These are phyloP conservation scores for Aegle marmelos DNA, from an alignment of 345 rosid species.

Conservation along the genomic window DNA sequence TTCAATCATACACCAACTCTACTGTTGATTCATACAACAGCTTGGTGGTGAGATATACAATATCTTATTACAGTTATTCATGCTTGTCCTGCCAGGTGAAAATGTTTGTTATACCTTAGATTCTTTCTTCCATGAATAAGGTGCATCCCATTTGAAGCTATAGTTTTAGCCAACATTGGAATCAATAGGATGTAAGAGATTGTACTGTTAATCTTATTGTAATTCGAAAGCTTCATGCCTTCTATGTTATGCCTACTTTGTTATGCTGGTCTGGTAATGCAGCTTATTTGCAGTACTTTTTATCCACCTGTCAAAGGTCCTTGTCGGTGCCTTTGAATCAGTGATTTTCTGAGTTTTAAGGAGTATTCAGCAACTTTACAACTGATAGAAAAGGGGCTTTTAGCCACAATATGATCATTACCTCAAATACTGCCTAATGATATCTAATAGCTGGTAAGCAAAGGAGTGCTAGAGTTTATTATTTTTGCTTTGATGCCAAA, in stretches of 20 bases:
- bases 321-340: neutral
- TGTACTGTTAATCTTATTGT: neutral
- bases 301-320: neutral
- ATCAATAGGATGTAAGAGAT: neutral
- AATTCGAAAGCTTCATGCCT: neutral
- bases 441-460: too few relatives aligned
- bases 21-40: neutral
- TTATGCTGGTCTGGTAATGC: neutral
- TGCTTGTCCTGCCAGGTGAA: conserved; percentile 3
- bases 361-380: neutral
- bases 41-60: neutral
- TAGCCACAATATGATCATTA: neutral
- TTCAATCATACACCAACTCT: neutral
- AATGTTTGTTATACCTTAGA: neutral
- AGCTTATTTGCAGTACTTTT: neutral
- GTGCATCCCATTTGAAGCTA: neutral
- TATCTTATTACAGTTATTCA: neutral
- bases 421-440: neutral
- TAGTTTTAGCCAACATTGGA: neutral
- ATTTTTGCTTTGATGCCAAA: neutral
- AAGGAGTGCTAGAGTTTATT: neutral
- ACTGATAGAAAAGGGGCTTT: neutral
- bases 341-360: neutral
- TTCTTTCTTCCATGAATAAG: neutral
- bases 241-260: too few relatives aligned